Evolutionary conservation across 768 basidiomycete genomes (phyloP), one percentile per base, ranked within the genome.

Genomic region (Serendipita vermifera): DNA sequence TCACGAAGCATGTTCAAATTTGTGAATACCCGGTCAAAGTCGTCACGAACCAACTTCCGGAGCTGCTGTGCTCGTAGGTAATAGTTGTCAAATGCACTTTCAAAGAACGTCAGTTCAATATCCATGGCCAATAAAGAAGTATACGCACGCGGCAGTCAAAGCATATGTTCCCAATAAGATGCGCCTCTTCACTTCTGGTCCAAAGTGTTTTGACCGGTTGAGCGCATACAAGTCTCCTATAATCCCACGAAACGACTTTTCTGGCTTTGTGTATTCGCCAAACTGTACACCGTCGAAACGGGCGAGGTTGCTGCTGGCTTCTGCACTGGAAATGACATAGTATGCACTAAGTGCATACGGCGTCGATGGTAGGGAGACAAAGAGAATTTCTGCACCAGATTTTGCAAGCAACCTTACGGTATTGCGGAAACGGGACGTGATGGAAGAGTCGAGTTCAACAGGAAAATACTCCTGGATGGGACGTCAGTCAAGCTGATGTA

Each of bases 1-100:
- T 32, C 11, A 7, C 20, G 29, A 15, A 43, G 56, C 0, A 17
- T 66, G 63, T 85, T 79, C 2, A 77, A 72, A 2, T 77, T 66
- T 0, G 72, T 70, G 69, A 97, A 92, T 33, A 83, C 77, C 1
- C 65, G 62, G 63, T 83, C 71, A 62, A 93, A 92, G 63, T 97
- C 93, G 3, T 74, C 63, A 57, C 79, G 77, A 54, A 99, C 72
- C 5, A 77, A 70, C 51, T 77, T 75, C 1, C 94, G 82, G 7
- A 97, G 78, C 31, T 81, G 77, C 59, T 90, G 85, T 0, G 94
- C 93, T 71, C 94, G 90, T 3, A 98, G 75, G 66, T 91, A 99
- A 67, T 94, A 97, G 64, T 94, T 97, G 69, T 97, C 86, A 64
- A 92, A 97, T n/a, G 91, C 91, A 57, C 91, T 97, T 62, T 5